Percentiles rank a stretch among this genome's conserved stretches.
Conservation (phyloP, 495 filamentous ascomycete species). For the Lepraria neglecta region DNA sequence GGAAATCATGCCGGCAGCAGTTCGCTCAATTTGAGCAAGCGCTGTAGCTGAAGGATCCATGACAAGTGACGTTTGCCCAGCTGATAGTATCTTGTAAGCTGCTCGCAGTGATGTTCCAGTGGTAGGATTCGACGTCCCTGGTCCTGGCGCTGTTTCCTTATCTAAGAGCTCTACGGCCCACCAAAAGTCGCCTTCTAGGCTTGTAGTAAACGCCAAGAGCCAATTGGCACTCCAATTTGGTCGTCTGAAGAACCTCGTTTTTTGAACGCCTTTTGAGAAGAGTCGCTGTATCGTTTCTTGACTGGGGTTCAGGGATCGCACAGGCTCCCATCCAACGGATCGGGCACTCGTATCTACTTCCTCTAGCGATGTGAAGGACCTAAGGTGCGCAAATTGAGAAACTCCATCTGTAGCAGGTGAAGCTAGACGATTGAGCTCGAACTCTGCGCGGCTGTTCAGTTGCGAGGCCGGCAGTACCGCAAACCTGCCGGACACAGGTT, state of each 20-base stretch:
- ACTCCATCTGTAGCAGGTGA: conserved; percentile 39
- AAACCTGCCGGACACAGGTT: conserved; percentile 59
- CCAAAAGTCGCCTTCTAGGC: conserved; percentile 69
- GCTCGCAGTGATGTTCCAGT: conserved; percentile 18
- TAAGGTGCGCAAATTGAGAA: conserved; percentile 47
- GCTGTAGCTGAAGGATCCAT: conserved; percentile 28
- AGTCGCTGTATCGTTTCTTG: conserved; percentile 53
- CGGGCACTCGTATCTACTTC: conserved; percentile 56
- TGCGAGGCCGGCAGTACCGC: conserved; percentile 42
- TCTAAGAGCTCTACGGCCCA: conserved; percentile 62
- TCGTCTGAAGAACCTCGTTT: conserved; percentile 59
- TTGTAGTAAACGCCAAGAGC: conserved; percentile 61
- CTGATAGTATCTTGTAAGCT: conserved; percentile 29
- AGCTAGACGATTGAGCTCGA: conserved; percentile 43
- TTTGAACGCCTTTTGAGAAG: conserved; percentile 54
- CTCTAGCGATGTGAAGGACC: conserved; percentile 52
- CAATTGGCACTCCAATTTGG: conserved; percentile 57
- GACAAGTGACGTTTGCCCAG: conserved; percentile 21
- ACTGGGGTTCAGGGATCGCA: conserved; percentile 46
- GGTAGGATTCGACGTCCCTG: neutral
- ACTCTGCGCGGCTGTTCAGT: conserved; percentile 39
- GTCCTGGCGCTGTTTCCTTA: conserved; percentile 12
- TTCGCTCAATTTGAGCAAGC: conserved; percentile 34
- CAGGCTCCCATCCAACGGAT: conserved; percentile 55
- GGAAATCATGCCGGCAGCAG: conserved; percentile 37